Evolutionary conservation across 2,329 filamentous ascomycete genomes (phyloP).

Genomic region (Fusarium equiseti): DNA sequence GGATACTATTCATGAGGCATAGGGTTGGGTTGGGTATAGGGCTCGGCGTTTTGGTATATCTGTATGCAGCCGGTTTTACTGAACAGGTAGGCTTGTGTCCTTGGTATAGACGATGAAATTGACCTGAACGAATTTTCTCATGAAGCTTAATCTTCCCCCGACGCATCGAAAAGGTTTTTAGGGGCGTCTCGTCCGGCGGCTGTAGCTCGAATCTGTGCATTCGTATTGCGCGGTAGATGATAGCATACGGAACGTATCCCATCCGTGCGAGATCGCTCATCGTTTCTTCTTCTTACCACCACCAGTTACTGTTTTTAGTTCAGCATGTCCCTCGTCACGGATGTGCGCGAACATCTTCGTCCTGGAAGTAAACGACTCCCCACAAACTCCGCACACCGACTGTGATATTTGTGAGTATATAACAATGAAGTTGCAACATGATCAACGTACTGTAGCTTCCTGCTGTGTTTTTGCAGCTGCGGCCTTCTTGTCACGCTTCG

Average conservation of each 20-base stretch:
- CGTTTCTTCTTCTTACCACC: conserved; percentile 55
- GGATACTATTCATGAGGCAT: conserved; percentile 54
- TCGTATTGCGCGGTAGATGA: neutral
- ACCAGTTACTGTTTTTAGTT: conserved; percentile 49
- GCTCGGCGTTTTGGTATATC: conserved; percentile 33
- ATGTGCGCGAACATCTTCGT: conserved; percentile 81
- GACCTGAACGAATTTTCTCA: conserved; percentile 21
- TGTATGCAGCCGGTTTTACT: conserved; percentile 10
- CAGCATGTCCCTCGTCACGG: conserved; percentile 73
- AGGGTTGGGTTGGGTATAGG: conserved; percentile 24
- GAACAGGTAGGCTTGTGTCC: conserved; percentile 26
- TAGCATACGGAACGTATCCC: neutral
- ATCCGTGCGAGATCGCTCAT: conserved; percentile 25
- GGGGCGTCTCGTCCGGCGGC: neutral
- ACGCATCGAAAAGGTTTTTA: neutral
- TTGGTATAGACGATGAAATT: conserved; percentile 43
- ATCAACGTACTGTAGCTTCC: conserved; percentile 52
- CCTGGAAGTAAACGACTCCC: conserved; percentile 67
- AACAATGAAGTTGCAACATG: neutral
- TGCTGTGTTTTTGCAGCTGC: conserved; percentile 54
- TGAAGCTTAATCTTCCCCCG: neutral
- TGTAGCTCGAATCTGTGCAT: neutral
- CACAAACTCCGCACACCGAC: conserved; percentile 61
- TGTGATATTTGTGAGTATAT: conserved; percentile 33
- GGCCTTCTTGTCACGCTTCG: conserved; percentile 63